phyloP scores from a whole-genome alignment of 192 early-diverging fungal genomes.

The Mortierella antarctica region DNA sequence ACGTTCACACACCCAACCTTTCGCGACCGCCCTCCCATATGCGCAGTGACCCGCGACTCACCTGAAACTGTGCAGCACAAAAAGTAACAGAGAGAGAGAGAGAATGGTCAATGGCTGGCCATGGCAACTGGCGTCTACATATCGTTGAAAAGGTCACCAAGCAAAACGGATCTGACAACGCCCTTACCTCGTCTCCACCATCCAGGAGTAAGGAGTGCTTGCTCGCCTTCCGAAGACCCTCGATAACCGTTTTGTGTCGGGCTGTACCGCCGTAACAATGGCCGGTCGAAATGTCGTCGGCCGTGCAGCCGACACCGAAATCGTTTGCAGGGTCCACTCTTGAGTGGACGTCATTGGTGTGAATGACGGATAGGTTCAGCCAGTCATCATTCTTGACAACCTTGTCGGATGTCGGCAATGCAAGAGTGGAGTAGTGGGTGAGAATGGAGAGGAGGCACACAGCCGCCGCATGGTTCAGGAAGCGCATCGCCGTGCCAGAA shows the following conservation, averaged over 20 bases:
- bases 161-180: background rate
- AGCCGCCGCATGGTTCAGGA: background rate
- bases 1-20: background rate
- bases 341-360: slow-evolving; percentile 59
- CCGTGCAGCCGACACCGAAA: slow-evolving; percentile 43
- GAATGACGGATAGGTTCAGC: slow-evolving; percentile 54
- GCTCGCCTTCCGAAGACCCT: slow-evolving; percentile 61
- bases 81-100: background rate
- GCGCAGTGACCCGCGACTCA: background rate
- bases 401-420: slow-evolving; percentile 18
- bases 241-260: slow-evolving; percentile 68
- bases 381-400: slow-evolving; percentile 24
- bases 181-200: slow-evolving; percentile 73
- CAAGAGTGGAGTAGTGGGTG: background rate
- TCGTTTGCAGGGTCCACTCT: slow-evolving; percentile 48
- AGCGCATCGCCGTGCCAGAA: too few species aligned
- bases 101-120: background rate
- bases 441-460: background rate
- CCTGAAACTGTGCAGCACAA: background rate
- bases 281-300: slow-evolving; percentile 26
- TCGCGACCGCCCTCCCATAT: background rate
- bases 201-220: slow-evolving; percentile 71
- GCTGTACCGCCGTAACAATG: slow-evolving; percentile 69
- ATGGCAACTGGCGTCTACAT: background rate
- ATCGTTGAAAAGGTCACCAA: slow-evolving; percentile 31